Evolutionary conservation across 345 rosid genomes (phyloP).

Genomic region (Lenwebbia sp.): DNA sequence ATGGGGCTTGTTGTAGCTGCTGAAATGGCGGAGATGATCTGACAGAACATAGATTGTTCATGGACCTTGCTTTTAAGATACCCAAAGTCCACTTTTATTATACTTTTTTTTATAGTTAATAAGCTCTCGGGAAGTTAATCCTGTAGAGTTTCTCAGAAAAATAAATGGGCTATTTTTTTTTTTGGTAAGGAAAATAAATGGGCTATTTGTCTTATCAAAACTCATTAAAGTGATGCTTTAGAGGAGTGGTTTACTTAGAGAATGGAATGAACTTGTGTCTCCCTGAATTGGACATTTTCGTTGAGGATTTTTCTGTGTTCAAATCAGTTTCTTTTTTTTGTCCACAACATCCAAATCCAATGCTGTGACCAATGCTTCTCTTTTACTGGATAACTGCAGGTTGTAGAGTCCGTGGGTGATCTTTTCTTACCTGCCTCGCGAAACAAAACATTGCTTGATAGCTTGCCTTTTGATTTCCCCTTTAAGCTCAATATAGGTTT

Average conservation of each 20-base stretch:
- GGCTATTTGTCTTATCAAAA: background rate
- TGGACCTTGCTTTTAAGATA: background rate
- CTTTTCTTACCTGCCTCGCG: background rate
- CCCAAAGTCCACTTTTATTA: background rate
- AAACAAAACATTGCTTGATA: background rate
- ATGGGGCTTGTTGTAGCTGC: background rate
- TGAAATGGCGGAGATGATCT: background rate
- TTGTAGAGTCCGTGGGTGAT: conserved; percentile 1
- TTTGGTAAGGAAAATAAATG: background rate
- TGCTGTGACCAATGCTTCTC: background rate
- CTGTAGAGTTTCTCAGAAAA: background rate
- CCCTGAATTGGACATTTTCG: background rate
- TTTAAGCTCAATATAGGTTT: conserved; percentile 7
- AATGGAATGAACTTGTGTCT: background rate
- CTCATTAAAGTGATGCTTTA: background rate
- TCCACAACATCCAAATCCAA: background rate
- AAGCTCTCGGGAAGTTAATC: background rate
- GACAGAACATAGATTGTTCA: background rate
- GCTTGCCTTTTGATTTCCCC: conserved; percentile 1
- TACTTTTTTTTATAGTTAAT: background rate
- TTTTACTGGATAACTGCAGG: conserved; percentile 7
- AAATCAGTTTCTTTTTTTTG: background rate
- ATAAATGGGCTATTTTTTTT: background rate
- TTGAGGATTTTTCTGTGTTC: background rate
- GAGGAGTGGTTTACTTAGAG: background rate